Evolutionary conservation across 345 rosid genomes (phyloP), one percentile per base, ranked within the genome.

Genomic region (Linum lewisii): DNA sequence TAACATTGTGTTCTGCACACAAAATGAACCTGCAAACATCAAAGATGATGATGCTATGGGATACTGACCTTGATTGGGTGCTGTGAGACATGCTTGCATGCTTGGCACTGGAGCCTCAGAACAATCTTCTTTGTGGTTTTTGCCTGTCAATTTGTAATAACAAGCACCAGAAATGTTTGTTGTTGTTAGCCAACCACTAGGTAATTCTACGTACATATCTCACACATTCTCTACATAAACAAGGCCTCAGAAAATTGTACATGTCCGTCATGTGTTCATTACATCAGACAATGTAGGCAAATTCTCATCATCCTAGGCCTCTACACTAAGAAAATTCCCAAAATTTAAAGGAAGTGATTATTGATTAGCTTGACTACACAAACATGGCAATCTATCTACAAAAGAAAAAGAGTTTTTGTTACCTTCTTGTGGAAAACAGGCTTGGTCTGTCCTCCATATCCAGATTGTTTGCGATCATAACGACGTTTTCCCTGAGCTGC

Each of bases 231-330:
- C 0, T 8, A n/a, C 14, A 51, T 11, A 51, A 24, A 10, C 24
- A 21, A n/a, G 44, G 44, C 60, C 60, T 57, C 60, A 29, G 60
- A 26, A 57, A 29, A 26, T 32, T 15, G 7, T 34, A 34, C 13
- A 29, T 57, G 44, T 57, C 60, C 0, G 9, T 57, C 60, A 26
- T 26, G 3, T 18, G 44, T n/a, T 29, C 34, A n/a, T 16, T 9
- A 18, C 56, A 57, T 57, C 44, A 57, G 60, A 57, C 60, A 57
- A 57, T 57, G 60, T 57, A 57, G 60, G 60, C 60, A 57, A 57
- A 57, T 26, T 57, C 2, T 9, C 15, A 29, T 29, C 34, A 29
- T 3, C 34, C 34, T 29, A 29, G 34, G 34, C 34, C 34, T 29
- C 34, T 8, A 29, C 34, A 29, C 34, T 29, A 29, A 29, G 34